phyloP scores from a whole-genome alignment of 345 rosid species.

The Eucalyptus polyanthemos region DNA sequence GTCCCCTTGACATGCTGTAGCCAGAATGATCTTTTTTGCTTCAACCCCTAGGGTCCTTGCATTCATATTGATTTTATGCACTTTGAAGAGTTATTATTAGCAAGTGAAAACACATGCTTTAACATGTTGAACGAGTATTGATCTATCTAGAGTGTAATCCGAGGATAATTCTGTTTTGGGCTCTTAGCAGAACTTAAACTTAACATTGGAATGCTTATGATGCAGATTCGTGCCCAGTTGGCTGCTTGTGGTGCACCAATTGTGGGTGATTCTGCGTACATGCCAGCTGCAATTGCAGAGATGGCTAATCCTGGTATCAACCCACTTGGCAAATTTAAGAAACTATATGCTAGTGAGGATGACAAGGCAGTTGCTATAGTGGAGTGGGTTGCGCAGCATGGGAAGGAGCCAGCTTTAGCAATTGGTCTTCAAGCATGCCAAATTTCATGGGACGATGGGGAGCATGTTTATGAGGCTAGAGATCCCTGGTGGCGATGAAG shows the following conservation, averaged over 20 bases:
- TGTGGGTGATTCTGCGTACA: constrained; percentile 89
- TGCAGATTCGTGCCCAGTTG: constrained; percentile 82
- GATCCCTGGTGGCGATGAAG: constrained; percentile 79
- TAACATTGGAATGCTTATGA: neutral
- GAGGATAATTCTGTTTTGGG: neutral
- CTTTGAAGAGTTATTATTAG: neutral
- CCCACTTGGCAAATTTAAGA: constrained; percentile 55
- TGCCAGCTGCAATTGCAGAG: constrained; percentile 81
- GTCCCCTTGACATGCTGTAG: neutral
- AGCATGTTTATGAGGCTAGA: constrained; percentile 57
- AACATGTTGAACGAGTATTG: neutral
- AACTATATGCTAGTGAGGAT: constrained; percentile 10
- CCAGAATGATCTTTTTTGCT: neutral
- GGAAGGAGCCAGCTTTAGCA: constrained; percentile 67
- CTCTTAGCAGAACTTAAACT: neutral
- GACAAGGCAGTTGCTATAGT: constrained; percentile 41
- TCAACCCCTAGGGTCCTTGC: neutral
- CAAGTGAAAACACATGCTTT: neutral
- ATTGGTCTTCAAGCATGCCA: constrained; percentile 92
- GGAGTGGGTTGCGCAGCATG: constrained; percentile 61
- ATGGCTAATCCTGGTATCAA: constrained; percentile 39
- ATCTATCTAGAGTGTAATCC: neutral
- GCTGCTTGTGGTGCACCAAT: constrained; percentile 85
- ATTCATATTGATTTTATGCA: neutral
- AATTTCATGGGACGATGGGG: constrained; percentile 76